Base-by-base conservation (phyloP, 768 basidiomycete genomes). In the Podaxis sp. region DNA sequence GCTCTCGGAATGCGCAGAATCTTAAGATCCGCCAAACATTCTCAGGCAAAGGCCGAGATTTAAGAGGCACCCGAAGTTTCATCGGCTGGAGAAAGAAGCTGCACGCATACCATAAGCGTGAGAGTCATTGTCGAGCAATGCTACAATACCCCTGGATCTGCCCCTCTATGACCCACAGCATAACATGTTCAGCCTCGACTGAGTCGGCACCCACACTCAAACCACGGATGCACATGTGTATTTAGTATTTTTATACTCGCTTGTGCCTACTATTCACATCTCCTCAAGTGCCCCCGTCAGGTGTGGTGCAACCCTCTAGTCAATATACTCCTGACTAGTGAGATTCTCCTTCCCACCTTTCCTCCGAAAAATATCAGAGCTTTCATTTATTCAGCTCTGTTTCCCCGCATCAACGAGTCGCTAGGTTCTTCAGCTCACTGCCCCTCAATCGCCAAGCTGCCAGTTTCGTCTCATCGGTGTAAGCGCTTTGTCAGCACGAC, bases 21-120 rank as follows among this genome's bases (percentile, higher is more conserved):
- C 47, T 3, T 48, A 21, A 7, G 50, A 52, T 36, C 50, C 50
- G 7, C 47, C 16, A 42, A 18, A 14, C 40, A 14, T 18, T 16
- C 18, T 11, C 14, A 36, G 50, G 50, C 55, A 42, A 44, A 28
- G 5, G 21, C 55, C 55, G 55, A 55, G 55, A 44, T 55, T 55
- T 55, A 55, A 42, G 38, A 55, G 55, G 28, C 40, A 42, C 40
- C 55, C 55, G 55, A 55, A 32, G 55, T 55, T 55, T 55, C 35
- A 42, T 55, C 55, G 55, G 55, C 38, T 55, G 55, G 55, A 16
- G 55, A 55, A 55, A 55, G 18, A 55, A 21, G 55, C 21, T 23
- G 6, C 50, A 48, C 21, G 11, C 23, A 13, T 42, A 42, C 40
- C 42, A 14, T 6, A 40, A 40, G 16, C 16, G 11, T 5, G 6